Evolutionary conservation across 192 early-diverging fungal species (phyloP), one percentile per base, ranked within the genome.

Genomic region (Gigaspora rosea): DNA sequence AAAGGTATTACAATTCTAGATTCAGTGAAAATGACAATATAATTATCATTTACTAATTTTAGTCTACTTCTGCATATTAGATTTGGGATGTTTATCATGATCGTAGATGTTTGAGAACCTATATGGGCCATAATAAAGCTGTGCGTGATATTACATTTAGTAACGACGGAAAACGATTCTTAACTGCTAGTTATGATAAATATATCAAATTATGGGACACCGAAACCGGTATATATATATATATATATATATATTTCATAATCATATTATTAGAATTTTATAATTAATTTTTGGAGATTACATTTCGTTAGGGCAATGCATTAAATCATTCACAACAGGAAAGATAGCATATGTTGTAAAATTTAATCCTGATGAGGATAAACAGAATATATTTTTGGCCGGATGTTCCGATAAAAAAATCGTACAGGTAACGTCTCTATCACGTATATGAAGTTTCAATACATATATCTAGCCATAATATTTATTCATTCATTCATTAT

Each of bases 151-250:
- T 98, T 41, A 88, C 87, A 18, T 99, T 99, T 85, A 90, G 87
- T 32, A 95, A 94, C 76, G 91, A 94, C 76, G 98, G 98, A 20
- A 81, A 79, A 3, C 75, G 85, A 56, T 99, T 99, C 75, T 80
- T 99, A 59, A 94, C 91, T 78, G 92, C 93, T 20, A 92, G 92
- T 51, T 98, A 95, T 76, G 98, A 99, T 81, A 91, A 91, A 75
- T 92, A 88, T 74, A 91, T 97, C 32, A 99, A 99, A 81, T 82
- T 97, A 36, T 99, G 98, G 98, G 98, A 99, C 78, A 98, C 97
- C 0, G 98, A 99, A 77, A 99, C 98, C 6, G 96, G 88, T 85
- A 57, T 46, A 22, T 52, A 36, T 20, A 52, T 33, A 71, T 33
- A 27, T 58, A 54, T 27, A 65, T 76, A n/a, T n/a, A n/a, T n/a